Base-by-base conservation (phyloP, 2,329 filamentous ascomycete species). In the Talaromyces funiculosus region DNA sequence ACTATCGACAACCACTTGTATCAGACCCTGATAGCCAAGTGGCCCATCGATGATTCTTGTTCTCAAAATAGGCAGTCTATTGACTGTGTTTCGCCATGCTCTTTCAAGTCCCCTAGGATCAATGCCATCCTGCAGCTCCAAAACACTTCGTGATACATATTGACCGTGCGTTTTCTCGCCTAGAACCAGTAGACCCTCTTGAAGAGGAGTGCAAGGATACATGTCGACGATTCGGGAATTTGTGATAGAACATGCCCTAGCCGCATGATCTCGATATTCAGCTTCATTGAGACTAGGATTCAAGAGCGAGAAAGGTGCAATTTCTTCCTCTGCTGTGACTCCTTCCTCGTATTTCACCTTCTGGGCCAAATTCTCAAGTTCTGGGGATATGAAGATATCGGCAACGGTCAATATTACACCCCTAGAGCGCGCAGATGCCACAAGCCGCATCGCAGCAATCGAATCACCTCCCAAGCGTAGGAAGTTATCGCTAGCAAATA, bases 171-270 rank as follows among this genome's bases (percentile, higher is more conserved):
- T 73, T 64, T 78, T 79, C 22, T 77, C 69, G 0, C 78, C 79
- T 12, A 81, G 68, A 0, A 78, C 77, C 53, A 82, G 62, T 20
- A 79, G 68, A 8, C 75, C 75, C 63, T 79, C 77, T 63, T 79
- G 77, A 1, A 77, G 69, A 6, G 76, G 69, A 42, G 73, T 78
- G 63, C 75, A 77, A 6, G 77, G 77, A 60, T 78, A 79, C 14
- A 51, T 43, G 31, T 60, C 51, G 24, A 38, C 49, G 4, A 60
- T 49, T 31, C 33, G 20, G 12, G 18, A 22, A 1, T 49, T 47
- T 42, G 47, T 26, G n/a, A 59, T 35, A 18, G 33, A 49, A 43
- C 57, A 59, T 4, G n/a, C n/a, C 20, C n/a, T n/a, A 40, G 45
- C 45, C 22, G 57, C 59, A 47, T 61, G 18, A n/a, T 20, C 31